Percentiles rank a stretch among this genome's conserved stretches.
Conservation (phyloP, 2,329 filamentous ascomycete species). For the Knoxdaviesia capensis region DNA sequence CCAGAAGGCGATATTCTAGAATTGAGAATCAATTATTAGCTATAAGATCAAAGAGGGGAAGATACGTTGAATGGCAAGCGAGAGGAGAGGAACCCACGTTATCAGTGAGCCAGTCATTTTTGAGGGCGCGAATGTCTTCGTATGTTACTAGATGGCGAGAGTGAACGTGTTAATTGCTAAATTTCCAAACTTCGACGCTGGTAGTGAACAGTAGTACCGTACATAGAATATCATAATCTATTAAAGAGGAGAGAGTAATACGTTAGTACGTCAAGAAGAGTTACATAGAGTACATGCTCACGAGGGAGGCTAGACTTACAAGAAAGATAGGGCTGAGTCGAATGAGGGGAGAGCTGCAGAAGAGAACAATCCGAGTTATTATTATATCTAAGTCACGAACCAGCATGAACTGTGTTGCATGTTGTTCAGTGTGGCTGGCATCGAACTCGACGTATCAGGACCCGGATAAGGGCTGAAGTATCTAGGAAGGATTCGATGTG, state of each 20-base stretch:
- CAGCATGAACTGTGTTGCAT: not conserved
- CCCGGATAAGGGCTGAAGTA: not conserved
- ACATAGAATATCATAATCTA: constrained; percentile 18
- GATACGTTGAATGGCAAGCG: constrained; percentile 2
- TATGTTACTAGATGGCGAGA: constrained; percentile 5
- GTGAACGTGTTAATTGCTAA: not conserved
- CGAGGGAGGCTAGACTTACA: constrained; percentile 15
- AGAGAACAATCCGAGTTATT: not conserved
- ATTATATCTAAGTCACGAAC: not conserved
- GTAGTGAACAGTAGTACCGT: constrained; percentile 5
- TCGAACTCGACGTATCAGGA: not conserved
- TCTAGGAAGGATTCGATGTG: not conserved
- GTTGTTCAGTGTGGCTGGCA: not conserved
- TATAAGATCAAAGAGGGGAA: not conserved
- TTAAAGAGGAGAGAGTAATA: not conserved
- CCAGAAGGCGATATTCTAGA: constrained; percentile 87
- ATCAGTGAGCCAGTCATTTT: constrained; percentile 90
- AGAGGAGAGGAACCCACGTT: constrained; percentile 39
- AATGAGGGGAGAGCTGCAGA: constrained; percentile 14
- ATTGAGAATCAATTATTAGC: not conserved
- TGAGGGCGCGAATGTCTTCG: constrained; percentile 75
- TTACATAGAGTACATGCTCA: not conserved
- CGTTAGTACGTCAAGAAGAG: constrained; percentile 3
- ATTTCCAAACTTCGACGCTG: not conserved
- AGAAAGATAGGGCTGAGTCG: constrained; percentile 18